Percentiles rank a stretch among this genome's conserved stretches.
Evolutionary conservation across 2,329 filamentous ascomycete species (phyloP).

Genomic region (Clonostachys rosea): DNA sequence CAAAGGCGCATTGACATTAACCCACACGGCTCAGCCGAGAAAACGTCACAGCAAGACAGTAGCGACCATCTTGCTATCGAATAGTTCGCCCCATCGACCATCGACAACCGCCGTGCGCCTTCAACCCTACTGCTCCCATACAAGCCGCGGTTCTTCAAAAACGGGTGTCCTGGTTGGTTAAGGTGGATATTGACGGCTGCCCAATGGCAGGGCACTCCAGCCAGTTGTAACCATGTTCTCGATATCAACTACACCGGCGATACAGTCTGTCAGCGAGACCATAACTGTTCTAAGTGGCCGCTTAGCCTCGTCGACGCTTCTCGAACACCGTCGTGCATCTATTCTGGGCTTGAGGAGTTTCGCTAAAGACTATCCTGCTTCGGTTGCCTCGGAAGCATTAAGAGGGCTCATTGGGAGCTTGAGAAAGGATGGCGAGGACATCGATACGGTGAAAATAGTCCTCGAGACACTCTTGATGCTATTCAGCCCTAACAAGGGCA

Average conservation of each 20-base stretch:
- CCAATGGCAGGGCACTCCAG: conserved; percentile 19
- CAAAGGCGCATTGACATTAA: too few relatives aligned
- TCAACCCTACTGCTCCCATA: too few relatives aligned
- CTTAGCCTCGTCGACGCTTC: conserved; percentile 80
- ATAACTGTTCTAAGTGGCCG: conserved; percentile 87
- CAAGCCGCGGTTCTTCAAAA: too few relatives aligned
- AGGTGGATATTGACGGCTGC: conserved; percentile 3
- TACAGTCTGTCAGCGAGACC: conserved; percentile 93
- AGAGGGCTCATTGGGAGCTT: conserved; percentile 82
- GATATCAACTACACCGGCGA: conserved; percentile 72
- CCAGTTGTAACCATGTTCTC: conserved; percentile 48
- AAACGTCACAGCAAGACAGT: too few relatives aligned
- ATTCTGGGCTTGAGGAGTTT: conserved; percentile 93
- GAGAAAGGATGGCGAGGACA: conserved; percentile 84
- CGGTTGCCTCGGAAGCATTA: conserved; percentile 89
- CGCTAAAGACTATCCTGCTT: conserved; percentile 92
- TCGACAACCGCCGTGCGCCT: too few relatives aligned
- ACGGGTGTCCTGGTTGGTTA: conserved; percentile 1
- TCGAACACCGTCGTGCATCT: conserved; percentile 90
- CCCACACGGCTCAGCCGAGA: too few relatives aligned
- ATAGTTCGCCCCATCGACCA: too few relatives aligned
- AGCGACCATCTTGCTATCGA: too few relatives aligned
- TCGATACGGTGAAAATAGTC: conserved; percentile 92
- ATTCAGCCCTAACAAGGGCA: conserved; percentile 67
- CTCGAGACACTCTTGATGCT: conserved; percentile 94